Conservation (phyloP, 73 alveolate species). For the Diophrys sp. region DNA sequence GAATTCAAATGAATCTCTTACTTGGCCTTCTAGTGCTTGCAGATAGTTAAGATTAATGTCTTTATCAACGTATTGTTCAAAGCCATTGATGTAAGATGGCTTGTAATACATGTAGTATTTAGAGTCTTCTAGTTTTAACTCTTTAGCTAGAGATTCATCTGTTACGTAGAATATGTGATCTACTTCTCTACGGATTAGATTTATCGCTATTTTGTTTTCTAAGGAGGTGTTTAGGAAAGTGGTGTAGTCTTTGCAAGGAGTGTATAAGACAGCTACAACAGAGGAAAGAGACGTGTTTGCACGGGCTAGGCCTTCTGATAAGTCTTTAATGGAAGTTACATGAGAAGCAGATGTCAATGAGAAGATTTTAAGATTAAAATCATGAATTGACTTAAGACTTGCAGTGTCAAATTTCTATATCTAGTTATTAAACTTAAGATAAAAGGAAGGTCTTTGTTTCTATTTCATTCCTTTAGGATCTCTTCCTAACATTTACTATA, state of each 20-base stretch:
- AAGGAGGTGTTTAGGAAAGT: not conserved
- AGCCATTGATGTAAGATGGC: constrained; percentile 59
- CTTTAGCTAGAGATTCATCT: constrained; percentile 24
- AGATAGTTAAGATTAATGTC: constrained; percentile 51
- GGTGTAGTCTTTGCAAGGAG: not conserved
- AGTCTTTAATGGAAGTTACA: not conserved
- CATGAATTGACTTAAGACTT: not conserved
- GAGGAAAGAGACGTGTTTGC: not conserved
- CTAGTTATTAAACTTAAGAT: not conserved
- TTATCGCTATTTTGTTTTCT: constrained; percentile 7
- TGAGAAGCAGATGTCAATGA: constrained; percentile 1
- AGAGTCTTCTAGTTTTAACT: constrained; percentile 27
- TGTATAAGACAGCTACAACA: not conserved
- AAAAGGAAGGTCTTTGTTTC: constrained; percentile 8
- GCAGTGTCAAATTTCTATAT: not conserved
- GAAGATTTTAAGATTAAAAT: not conserved
- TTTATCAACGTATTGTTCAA: constrained; percentile 45
- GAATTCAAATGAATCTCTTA: constrained; percentile 49
- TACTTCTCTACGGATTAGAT: constrained; percentile 10
- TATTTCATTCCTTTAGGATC: not conserved
- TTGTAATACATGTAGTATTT: constrained; percentile 55
- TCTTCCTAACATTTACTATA: not conserved
- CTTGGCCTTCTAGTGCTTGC: constrained; percentile 56
- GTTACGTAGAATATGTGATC: constrained; percentile 32
- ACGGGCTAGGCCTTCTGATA: constrained; percentile 3